Conservation (phyloP, 1,284 basidiomycete species). For the Acaromyces ingoldii region DNA sequence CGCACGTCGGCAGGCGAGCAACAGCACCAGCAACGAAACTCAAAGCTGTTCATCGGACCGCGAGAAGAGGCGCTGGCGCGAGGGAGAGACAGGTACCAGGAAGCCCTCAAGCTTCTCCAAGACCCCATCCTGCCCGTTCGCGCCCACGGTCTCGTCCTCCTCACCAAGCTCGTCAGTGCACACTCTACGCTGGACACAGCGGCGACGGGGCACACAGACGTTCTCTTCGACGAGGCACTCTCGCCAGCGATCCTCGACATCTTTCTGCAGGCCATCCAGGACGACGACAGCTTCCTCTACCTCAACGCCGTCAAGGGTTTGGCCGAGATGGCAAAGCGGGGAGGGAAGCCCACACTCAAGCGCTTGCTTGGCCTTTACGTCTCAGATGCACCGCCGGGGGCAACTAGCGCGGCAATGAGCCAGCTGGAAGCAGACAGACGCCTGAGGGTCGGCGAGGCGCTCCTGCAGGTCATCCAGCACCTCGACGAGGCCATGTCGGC, state of each 20-base stretch:
- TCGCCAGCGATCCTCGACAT: constrained; percentile 79
- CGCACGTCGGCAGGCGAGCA: constrained; percentile 48
- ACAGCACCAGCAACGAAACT: background rate
- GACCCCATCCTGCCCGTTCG: constrained; percentile 92
- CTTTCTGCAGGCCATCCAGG: constrained; percentile 77
- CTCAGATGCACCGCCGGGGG: constrained; percentile 11
- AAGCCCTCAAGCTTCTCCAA: constrained; percentile 78
- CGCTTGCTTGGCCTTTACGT: constrained; percentile 33
- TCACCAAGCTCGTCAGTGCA: constrained; percentile 33
- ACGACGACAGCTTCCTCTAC: constrained; percentile 92
- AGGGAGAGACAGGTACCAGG: constrained; percentile 62
- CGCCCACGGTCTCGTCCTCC: constrained; percentile 67
- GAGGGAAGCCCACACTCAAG: constrained; percentile 21
- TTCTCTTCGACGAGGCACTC: constrained; percentile 52
- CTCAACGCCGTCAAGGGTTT: constrained; percentile 87
- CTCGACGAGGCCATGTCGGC: constrained; percentile 66
- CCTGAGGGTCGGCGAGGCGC: constrained; percentile 82
- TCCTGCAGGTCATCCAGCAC: constrained; percentile 70
- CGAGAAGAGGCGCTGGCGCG: constrained; percentile 17
- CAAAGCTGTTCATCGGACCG: too few species aligned
- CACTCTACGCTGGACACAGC: constrained; percentile 49
- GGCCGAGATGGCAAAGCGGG: constrained; percentile 54
- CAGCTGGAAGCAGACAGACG: constrained; percentile 68
- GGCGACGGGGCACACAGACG: constrained; percentile 57
- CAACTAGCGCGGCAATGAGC: constrained; percentile 6